Conservation (phyloP, 495 filamentous ascomycete species). For the Acidomyces sp. region DNA sequence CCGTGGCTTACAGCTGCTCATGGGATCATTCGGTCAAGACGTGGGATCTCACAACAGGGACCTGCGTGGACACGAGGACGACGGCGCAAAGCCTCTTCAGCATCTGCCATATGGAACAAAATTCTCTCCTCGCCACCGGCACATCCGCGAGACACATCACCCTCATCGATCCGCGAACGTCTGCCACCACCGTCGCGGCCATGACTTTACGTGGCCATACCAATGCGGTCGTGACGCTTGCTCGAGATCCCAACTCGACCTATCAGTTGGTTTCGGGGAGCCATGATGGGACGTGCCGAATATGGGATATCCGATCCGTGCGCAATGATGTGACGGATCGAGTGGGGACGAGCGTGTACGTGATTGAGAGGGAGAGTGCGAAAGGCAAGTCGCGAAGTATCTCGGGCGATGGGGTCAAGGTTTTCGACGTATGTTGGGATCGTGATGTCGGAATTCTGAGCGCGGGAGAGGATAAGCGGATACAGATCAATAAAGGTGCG, state of each 20-base stretch:
- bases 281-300: constrained; percentile 77
- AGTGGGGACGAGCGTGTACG: constrained; percentile 72
- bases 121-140: constrained; percentile 68
- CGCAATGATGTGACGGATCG: constrained; percentile 32
- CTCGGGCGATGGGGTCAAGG: constrained; percentile 70
- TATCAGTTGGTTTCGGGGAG: constrained; percentile 71
- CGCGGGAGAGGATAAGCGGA: constrained; percentile 78
- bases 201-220: constrained; percentile 84
- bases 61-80: constrained; percentile 62
- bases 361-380: constrained; percentile 58
- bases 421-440: constrained; percentile 87
- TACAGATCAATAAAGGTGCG: constrained; percentile 73
- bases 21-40: constrained; percentile 84
- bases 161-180: constrained; percentile 72
- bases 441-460: constrained; percentile 73
- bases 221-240: constrained; percentile 64
- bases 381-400: constrained; percentile 28
- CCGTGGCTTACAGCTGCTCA: constrained; percentile 76
- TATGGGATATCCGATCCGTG: constrained; percentile 72
- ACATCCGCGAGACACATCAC: constrained; percentile 78
- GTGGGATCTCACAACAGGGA: constrained; percentile 71
- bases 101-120: constrained; percentile 51
- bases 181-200: constrained; percentile 55
- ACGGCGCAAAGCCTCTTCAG: constrained; percentile 71
- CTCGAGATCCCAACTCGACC: constrained; percentile 55